Conservation (phyloP, 192 early-diverging fungal genomes). For the Phlyctochytrium arcticum region DNA sequence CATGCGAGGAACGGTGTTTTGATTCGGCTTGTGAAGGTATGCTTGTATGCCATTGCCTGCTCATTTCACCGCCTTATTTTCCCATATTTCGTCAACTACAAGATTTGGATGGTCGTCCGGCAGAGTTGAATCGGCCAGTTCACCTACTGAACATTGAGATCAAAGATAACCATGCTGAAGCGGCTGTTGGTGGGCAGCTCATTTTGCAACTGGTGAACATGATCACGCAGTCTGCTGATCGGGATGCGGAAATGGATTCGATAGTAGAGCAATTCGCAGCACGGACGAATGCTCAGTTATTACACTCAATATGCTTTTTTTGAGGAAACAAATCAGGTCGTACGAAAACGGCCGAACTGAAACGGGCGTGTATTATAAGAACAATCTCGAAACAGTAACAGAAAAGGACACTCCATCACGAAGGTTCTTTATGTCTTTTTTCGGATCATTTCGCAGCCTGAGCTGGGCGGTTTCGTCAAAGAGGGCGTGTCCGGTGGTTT, state of each 20-base stretch:
- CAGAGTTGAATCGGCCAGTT: conserved; percentile 57
- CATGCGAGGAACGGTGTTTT: conserved; percentile 94
- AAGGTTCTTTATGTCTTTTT: too few relatives aligned
- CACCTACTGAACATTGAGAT: conserved; percentile 97
- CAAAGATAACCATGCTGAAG: conserved; percentile 90
- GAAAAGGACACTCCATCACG: too few relatives aligned
- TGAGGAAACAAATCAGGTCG: conserved; percentile 3
- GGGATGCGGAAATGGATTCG: conserved; percentile 80
- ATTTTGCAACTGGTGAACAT: conserved; percentile 77
- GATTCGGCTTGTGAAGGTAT: conserved; percentile 89
- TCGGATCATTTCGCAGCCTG: too few relatives aligned
- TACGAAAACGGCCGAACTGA: too few relatives aligned
- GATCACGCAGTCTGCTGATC: conserved; percentile 52
- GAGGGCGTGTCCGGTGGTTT: too few relatives aligned
- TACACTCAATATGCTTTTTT: conserved; percentile 40
- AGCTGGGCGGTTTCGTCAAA: too few relatives aligned
- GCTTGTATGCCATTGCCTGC: not conserved
- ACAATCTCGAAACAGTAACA: too few relatives aligned
- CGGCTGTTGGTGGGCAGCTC: conserved; percentile 74
- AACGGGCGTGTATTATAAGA: too few relatives aligned
- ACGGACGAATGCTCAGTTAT: conserved; percentile 36
- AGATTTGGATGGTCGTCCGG: conserved; percentile 75
- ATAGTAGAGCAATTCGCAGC: conserved; percentile 72
- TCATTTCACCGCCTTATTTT: conserved; percentile 3
- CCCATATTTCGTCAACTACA: not conserved